Percentiles rank a stretch among this genome's conserved stretches.
phyloP scores from a whole-genome alignment of 768 basidiomycete genomes.

The Leccinum disarticulatum region DNA sequence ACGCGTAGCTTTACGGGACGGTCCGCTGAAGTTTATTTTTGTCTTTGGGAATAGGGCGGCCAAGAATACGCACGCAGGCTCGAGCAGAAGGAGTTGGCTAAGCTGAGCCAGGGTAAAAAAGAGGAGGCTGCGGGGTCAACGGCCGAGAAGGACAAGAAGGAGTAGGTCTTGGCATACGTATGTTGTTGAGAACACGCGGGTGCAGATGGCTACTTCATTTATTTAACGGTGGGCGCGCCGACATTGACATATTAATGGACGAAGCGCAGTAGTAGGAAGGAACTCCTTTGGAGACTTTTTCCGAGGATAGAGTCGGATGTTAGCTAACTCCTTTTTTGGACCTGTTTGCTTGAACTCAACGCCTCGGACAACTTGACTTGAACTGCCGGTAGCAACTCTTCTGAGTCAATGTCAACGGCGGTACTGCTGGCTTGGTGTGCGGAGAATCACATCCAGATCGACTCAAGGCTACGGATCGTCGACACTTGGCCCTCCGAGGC shows the following conservation, averaged over 20 bases:
- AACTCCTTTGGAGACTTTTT: not conserved
- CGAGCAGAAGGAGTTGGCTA: conserved; percentile 47
- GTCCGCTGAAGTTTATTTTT: conserved; percentile 12
- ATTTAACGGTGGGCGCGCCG: not conserved
- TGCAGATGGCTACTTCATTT: conserved; percentile 4
- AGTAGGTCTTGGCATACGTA: conserved; percentile 17
- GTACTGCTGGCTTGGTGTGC: conserved; percentile 50
- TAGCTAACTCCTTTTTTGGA: conserved; percentile 27
- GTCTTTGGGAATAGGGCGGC: conserved; percentile 56
- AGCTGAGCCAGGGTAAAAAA: conserved; percentile 39
- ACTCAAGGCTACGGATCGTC: conserved; percentile 42
- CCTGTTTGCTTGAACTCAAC: conserved; percentile 16
- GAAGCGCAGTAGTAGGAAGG: not conserved
- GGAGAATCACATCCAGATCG: conserved; percentile 45
- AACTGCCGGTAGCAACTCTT: not conserved
- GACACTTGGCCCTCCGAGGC: conserved; percentile 6
- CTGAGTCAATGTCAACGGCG: conserved; percentile 19
- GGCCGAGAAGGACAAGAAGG: conserved; percentile 33
- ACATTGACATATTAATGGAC: conserved; percentile 7
- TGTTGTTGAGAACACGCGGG: conserved; percentile 3
- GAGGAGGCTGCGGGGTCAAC: conserved; percentile 18
- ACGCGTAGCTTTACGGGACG: conserved; percentile 7
- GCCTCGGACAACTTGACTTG: conserved; percentile 18
- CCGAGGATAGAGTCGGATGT: not conserved
- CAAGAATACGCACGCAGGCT: conserved; percentile 77